Percentiles rank a stretch among this genome's conserved stretches.
These are phyloP conservation scores for Ceriops tagal DNA, from an alignment of 345 rosid species.

Conservation along the genomic window DNA sequence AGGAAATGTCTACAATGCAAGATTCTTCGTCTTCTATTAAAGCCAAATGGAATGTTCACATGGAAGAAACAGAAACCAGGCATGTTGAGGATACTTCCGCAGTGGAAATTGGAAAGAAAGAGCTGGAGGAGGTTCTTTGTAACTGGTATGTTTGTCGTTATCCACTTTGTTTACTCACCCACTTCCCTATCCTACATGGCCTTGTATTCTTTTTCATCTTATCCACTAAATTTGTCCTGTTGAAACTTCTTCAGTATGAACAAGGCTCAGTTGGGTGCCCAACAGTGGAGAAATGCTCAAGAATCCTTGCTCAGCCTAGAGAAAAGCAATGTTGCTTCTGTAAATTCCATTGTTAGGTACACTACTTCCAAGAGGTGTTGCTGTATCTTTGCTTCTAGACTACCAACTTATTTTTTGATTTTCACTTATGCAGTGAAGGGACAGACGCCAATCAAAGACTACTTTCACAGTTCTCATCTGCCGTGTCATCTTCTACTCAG, in stretches of 20 bases:
- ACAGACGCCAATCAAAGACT: constrained; percentile 66
- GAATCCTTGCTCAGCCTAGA: constrained; percentile 80
- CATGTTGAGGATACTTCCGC: constrained; percentile 65
- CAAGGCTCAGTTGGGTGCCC: constrained; percentile 72
- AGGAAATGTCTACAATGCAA: constrained; percentile 94
- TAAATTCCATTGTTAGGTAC: constrained; percentile 82
- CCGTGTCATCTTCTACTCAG: constrained; percentile 67
- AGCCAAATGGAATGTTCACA: constrained; percentile 74
- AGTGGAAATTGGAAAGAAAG: constrained; percentile 73
- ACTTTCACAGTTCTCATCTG: constrained; percentile 59
- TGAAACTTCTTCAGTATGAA: constrained; percentile 49
- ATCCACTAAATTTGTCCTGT: constrained; percentile 18
- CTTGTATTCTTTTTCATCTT: neutral
- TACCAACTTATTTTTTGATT: constrained; percentile 4
- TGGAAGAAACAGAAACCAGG: constrained; percentile 74
- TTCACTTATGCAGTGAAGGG: constrained; percentile 49
- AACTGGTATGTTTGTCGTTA: constrained; percentile 52
- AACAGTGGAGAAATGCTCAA: constrained; percentile 88
- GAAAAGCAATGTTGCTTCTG: constrained; percentile 76
- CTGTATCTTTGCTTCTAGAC: constrained; percentile 6
- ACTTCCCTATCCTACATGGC: neutral
- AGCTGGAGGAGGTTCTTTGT: constrained; percentile 71
- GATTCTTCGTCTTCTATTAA: constrained; percentile 69
- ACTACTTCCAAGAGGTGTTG: constrained; percentile 11
- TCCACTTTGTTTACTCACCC: no score